Evolutionary conservation across 148 eudicot species (phyloP), one percentile per base, ranked within the genome.

Genomic region (Camellia granthamiana): DNA sequence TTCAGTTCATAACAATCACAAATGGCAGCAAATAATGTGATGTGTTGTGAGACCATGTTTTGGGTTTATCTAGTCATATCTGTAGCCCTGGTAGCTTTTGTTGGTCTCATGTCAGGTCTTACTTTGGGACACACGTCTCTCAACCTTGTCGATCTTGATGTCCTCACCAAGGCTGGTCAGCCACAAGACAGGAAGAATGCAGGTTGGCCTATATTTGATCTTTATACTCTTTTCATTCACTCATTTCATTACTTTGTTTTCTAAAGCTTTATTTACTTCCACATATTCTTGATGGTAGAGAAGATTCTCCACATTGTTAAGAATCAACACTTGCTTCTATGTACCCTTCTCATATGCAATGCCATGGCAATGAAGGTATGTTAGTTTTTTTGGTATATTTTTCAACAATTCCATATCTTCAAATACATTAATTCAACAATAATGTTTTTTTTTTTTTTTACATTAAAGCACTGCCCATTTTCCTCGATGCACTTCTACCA

Each of bases 311-410:
- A 94, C 64, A 83, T 94, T 69, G 94, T 91, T 59, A 89, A 88
- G 87, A 94, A 94, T 66, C 98, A 91, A 56, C 98, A 94, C 79
- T 81, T 89, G 79, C 90, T 94, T 5, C 88, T 94, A 13, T 92
- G 94, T 67, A 92, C 97, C 68, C 93, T 94, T 55, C 93, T 91
- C 83, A 92, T 94, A 80, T 89, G 88, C 82, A 94, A 94, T 76
- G 85, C 98, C 84, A 79, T 90, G 85, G 98, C 98, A 5, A 90
- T 94, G 98, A 97, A 94, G 97, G 98, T 93, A 83, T 67, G 49
- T 78, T 41, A 59, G 47, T 30, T 30, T 30, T 21, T 11, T 15
- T 8, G 30, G 16, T 44, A n/a, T 38, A 54, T 63, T 42, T 49
- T 44, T 23, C 38, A 49, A 43, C 13, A n/a, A 11, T 51, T 21